These are phyloP conservation scores for Umbelopsis sp. DNA, from an alignment of 192 early-diverging fungal genomes.

Conservation along the genomic window DNA sequence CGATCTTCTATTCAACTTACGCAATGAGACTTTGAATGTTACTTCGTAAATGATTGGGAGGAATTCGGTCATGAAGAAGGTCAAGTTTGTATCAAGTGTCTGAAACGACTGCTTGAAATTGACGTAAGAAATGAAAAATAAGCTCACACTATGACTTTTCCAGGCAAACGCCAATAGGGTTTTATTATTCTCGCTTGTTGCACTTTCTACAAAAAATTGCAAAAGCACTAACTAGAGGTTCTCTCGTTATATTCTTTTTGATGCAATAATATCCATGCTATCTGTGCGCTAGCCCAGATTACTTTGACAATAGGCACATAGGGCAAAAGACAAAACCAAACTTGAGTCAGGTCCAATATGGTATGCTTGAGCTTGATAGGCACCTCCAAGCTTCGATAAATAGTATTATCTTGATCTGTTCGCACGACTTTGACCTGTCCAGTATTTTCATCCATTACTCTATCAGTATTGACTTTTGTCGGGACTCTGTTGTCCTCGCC, in stretches of 20 bases:
- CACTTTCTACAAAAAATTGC: too few species aligned
- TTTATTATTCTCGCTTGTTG: too few species aligned
- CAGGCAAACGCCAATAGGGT: neutral
- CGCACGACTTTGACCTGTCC: neutral
- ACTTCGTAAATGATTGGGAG: constrained; percentile 18
- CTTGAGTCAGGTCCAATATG: constrained; percentile 22
- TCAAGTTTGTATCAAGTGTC: neutral
- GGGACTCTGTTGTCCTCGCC: constrained; percentile 19
- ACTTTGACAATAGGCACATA: constrained; percentile 25
- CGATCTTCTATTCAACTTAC: neutral
- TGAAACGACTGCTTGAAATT: neutral
- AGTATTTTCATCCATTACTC: neutral
- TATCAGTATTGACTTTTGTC: neutral
- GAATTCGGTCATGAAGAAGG: constrained; percentile 2
- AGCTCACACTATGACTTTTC: neutral
- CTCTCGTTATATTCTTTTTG: neutral
- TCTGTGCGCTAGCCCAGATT: neutral
- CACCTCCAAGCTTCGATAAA: constrained; percentile 10
- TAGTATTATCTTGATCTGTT: neutral
- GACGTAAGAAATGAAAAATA: neutral
- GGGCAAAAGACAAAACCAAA: constrained; percentile 29
- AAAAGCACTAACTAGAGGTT: neutral
- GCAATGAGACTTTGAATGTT: constrained; percentile 6
- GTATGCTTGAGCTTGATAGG: constrained; percentile 23
- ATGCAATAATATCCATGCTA: constrained; percentile 14